Conservation (phyloP, 1,139 yeast genomes). For the Pneumocystis murina region DNA sequence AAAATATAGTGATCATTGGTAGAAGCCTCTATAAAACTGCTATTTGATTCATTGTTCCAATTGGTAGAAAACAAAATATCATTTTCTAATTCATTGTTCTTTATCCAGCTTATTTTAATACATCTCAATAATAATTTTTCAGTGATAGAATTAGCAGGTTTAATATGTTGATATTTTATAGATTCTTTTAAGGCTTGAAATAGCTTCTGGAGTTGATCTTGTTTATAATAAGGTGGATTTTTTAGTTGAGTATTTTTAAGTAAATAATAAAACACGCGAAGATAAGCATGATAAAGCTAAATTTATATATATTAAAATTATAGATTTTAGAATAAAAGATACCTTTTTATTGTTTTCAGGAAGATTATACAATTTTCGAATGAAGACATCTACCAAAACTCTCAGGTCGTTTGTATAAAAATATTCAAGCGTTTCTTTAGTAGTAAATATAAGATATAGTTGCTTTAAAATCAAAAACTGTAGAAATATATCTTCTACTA, state of each 20-base stretch:
- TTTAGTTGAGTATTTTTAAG: slow-evolving; percentile 50
- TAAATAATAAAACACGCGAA: slow-evolving; percentile 62
- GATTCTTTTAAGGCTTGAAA: slow-evolving; percentile 22
- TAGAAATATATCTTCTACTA: slow-evolving; percentile 38
- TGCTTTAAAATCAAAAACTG: slow-evolving; percentile 70
- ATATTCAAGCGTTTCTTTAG: slow-evolving; percentile 47
- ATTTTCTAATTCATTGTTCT: neutral
- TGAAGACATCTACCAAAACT: slow-evolving; percentile 71
- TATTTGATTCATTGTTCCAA: neutral
- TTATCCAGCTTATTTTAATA: neutral
- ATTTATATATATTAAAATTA: neutral
- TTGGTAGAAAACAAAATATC: neutral
- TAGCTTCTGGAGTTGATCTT: slow-evolving; percentile 37
- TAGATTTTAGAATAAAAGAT: neutral
- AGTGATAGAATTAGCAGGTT: neutral
- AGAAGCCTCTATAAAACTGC: neutral
- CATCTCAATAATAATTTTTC: neutral
- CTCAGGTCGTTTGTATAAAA: slow-evolving; percentile 73
- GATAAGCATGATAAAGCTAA: slow-evolving; percentile 49
- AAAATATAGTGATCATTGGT: neutral
- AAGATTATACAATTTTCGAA: slow-evolving; percentile 62
- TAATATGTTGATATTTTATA: neutral
- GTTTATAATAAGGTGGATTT: slow-evolving; percentile 40
- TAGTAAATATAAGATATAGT: slow-evolving; percentile 58
- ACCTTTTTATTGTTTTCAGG: slow-evolving; percentile 41